Conservation (phyloP, 805 yeast genomes). For the Wickerhamiella nectarea region DNA sequence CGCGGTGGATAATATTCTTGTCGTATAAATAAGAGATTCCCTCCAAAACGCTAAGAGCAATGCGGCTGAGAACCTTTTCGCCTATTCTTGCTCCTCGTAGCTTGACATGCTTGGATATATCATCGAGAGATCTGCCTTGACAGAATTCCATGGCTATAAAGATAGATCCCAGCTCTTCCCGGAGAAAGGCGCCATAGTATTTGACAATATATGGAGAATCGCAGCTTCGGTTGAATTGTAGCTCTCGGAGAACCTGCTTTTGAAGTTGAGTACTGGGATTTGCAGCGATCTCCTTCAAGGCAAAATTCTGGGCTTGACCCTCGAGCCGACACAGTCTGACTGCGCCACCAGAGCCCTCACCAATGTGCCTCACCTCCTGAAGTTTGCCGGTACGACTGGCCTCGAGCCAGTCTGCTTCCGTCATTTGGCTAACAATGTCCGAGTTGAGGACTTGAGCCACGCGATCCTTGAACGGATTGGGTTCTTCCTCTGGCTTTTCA, state of each 20-base stretch:
- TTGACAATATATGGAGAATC: slow-evolving; percentile 73
- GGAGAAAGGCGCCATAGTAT: slow-evolving; percentile 84
- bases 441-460: not conserved
- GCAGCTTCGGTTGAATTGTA: slow-evolving; percentile 76
- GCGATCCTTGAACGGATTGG: not conserved
- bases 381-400: slow-evolving; percentile 48
- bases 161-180: slow-evolving; percentile 62
- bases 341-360: slow-evolving; percentile 92
- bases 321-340: slow-evolving; percentile 65
- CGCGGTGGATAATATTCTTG: slow-evolving; percentile 82
- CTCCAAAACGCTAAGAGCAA: slow-evolving; percentile 70
- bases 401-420: slow-evolving; percentile 45
- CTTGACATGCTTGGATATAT: slow-evolving; percentile 68
- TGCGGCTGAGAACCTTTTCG: slow-evolving; percentile 81
- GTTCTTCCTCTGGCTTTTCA: not conserved
- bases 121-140: slow-evolving; percentile 85
- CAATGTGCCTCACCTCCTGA: slow-evolving; percentile 54
- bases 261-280: slow-evolving; percentile 78
- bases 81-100: slow-evolving; percentile 73
- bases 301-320: slow-evolving; percentile 52
- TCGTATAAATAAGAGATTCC: slow-evolving; percentile 84
- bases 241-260: slow-evolving; percentile 78
- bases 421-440: slow-evolving; percentile 7
- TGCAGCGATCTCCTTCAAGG: slow-evolving; percentile 60
- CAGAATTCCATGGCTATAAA: slow-evolving; percentile 95